Percentiles rank a stretch among this genome's conserved stretches.
Conservation (phyloP, 129 eudicot species). For the Scalesia atractyloides region DNA sequence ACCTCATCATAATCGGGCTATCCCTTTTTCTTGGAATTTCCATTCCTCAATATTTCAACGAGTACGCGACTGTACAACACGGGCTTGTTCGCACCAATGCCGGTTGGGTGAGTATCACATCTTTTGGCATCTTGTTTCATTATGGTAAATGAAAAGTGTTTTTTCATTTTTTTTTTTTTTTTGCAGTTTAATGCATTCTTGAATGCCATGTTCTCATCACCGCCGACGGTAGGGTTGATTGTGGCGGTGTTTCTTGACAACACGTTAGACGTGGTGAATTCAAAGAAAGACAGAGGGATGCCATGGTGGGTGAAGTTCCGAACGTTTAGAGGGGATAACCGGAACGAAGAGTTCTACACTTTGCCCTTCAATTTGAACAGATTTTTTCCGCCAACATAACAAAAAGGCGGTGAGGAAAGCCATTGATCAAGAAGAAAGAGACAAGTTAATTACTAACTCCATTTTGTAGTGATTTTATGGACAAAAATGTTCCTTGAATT, state of each 20-base stretch:
- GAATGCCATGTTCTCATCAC: conserved; percentile 70
- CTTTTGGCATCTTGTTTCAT: neutral
- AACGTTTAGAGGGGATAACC: conserved; percentile 80
- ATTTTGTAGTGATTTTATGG: conserved; percentile 36
- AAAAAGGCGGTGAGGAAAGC: conserved; percentile 5
- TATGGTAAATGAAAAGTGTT: neutral
- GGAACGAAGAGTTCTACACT: conserved; percentile 87
- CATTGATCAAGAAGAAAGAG: conserved; percentile 19
- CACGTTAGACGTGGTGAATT: conserved; percentile 82
- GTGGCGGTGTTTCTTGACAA: conserved; percentile 85
- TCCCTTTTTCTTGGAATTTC: conserved; percentile 97
- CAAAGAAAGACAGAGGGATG: conserved; percentile 90
- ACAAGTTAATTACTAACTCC: conserved; percentile 19
- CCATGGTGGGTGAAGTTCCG: conserved; percentile 97
- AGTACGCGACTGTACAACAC: conserved; percentile 53
- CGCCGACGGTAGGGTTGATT: conserved; percentile 72
- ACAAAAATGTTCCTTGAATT: conserved; percentile 26
- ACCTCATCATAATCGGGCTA: conserved; percentile 86
- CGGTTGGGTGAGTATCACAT: conserved; percentile 76
- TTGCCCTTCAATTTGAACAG: conserved; percentile 83
- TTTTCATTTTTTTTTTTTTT: neutral
- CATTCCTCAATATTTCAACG: conserved; percentile 78
- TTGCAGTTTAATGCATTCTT: conserved; percentile 84
- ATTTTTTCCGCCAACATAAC: conserved; percentile 80
- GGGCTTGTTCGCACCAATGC: conserved; percentile 94